Conservation (phyloP, 192 early-diverging fungal species). For the Backusella tarrabulga region DNA sequence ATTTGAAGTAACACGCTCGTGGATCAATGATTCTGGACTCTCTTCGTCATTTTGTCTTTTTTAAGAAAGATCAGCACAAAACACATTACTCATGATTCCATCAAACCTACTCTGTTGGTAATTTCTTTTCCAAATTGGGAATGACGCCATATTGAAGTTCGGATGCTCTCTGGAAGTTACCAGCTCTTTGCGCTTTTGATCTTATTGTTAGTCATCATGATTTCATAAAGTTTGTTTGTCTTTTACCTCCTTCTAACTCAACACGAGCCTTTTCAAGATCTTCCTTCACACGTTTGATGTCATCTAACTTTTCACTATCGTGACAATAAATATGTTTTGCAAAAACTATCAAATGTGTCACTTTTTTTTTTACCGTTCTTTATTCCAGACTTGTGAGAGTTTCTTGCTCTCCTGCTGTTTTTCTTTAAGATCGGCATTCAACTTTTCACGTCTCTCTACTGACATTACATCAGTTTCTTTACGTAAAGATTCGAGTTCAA, state of each 20-base stretch:
- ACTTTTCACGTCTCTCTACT: slow-evolving; percentile 57
- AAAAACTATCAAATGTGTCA: not conserved
- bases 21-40: slow-evolving; percentile 59
- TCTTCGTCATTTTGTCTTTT: slow-evolving; percentile 18
- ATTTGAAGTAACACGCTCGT: slow-evolving; percentile 79
- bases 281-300: slow-evolving; percentile 65
- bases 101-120: slow-evolving; percentile 46
- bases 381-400: slow-evolving; percentile 62
- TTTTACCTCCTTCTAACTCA: slow-evolving; percentile 60
- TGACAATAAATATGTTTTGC: not conserved
- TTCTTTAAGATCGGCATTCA: slow-evolving; percentile 56
- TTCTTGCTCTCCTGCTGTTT: slow-evolving; percentile 59
- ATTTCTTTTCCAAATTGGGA: slow-evolving; percentile 65
- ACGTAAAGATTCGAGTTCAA: slow-evolving; percentile 75
- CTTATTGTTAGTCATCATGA: not conserved
- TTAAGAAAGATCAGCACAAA: not conserved
- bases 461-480: slow-evolving; percentile 76
- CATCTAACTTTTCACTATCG: slow-evolving; percentile 53
- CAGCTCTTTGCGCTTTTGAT: slow-evolving; percentile 57
- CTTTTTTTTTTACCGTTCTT: slow-evolving; percentile 54
- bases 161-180: slow-evolving; percentile 70
- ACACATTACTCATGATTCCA: too few relatives aligned
- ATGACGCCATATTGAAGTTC: slow-evolving; percentile 81
- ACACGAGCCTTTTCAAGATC: slow-evolving; percentile 72
- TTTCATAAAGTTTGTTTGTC: not conserved